Base-by-base conservation (phyloP, 495 filamentous ascomycete species). In the Neohortaea acidophila region DNA sequence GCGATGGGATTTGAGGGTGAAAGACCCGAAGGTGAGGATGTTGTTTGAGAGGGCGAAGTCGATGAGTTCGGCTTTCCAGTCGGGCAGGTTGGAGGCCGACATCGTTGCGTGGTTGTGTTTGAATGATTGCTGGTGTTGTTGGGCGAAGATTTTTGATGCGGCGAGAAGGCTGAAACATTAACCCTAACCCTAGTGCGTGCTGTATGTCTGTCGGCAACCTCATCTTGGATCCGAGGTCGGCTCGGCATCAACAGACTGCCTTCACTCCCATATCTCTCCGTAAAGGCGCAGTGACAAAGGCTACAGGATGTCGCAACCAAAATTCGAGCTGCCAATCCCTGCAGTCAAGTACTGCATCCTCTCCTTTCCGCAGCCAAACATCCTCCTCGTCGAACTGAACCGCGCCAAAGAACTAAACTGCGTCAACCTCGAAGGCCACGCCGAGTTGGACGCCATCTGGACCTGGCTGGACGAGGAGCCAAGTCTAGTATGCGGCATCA, bases 1-100 rank as follows among this genome's bases (percentile, higher is more conserved):
- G 46, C 89, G 84, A 48, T 79, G 78, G 39, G 86, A 94, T 61
- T 97, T 97, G 46, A 97, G 69, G 39, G 73, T 76, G 67, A 77
- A 94, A 51, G 69, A 74, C 56, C 89, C 87, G 63, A 97, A 94
- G 28, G 77, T 78, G 41, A 94, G 76, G 57, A 84, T 76, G 41
- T 73, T 72, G 59, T 75, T 76, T 25, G 63, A 58, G 51, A 89
- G 68, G 55, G 82, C 71, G 28, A 80, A 69, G 32, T 70, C 59
- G 12, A 94, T 68, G 59, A 97, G 80, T 24, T 68, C 62, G 36
- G 68, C 52, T 63, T 82, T 84, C 61, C 59, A 60, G 17, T 25
- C 13, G 6, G 54, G 46, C 17, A 60, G 45, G 45, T 2, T 27
- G 3, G 31, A 15, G 8, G 44, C 18, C 18, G 38, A 17, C 44